Percentiles rank a stretch among this genome's conserved stretches.
phyloP scores from a whole-genome alignment of 176 grass and related monocot species.

The Cocos nucifera region DNA sequence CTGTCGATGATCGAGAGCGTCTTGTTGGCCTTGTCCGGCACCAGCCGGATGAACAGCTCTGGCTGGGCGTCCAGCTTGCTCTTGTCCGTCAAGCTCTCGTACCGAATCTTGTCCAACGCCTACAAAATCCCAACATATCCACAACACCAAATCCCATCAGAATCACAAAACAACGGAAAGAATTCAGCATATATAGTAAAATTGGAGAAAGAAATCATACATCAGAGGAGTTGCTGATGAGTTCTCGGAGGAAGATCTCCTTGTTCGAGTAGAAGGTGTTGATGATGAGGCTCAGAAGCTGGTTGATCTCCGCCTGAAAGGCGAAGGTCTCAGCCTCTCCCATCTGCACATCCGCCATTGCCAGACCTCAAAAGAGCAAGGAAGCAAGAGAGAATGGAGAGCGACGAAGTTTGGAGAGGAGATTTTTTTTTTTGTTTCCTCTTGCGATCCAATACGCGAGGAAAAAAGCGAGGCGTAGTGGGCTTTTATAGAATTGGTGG shows the following conservation, averaged over 20 bases:
- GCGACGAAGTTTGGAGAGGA: too few species aligned
- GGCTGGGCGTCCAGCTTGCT: constrained; percentile 12
- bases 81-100: constrained; percentile 6
- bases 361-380: too few species aligned
- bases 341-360: constrained; percentile 12
- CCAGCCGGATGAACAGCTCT: constrained; percentile 11
- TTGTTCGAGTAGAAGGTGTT: constrained; percentile 18
- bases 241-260: constrained; percentile 11
- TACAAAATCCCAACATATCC: neutral
- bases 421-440: too few species aligned
- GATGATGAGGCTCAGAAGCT: constrained; percentile 10
- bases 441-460: too few species aligned
- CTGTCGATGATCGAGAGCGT: constrained; percentile 14
- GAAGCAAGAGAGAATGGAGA: too few species aligned
- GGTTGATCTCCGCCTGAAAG: constrained; percentile 15
- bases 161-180: too few species aligned
- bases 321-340: constrained; percentile 11
- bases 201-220: neutral
- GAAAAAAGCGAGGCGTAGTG: too few species aligned
- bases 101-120: constrained; percentile 13
- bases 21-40: constrained; percentile 15
- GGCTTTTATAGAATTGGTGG: too few species aligned
- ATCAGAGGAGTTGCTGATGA: constrained; percentile 11
- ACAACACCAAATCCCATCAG: too few species aligned
- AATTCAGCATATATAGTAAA: too few species aligned